These are phyloP conservation scores for Xylogone sp. DNA, from an alignment of 2,329 filamentous ascomycete genomes.

Conservation along the genomic window DNA sequence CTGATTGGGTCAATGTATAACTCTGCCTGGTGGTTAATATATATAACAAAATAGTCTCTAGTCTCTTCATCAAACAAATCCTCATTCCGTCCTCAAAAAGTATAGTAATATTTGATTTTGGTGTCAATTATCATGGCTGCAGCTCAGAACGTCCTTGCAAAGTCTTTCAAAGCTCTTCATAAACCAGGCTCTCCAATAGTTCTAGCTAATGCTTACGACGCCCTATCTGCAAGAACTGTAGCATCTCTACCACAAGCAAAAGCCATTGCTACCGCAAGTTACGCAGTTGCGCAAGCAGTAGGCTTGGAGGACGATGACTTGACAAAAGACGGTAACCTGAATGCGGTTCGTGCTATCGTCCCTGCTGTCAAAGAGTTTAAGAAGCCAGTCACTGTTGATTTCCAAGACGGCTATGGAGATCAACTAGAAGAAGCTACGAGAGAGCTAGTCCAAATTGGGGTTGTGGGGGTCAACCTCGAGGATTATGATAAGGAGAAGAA, in stretches of 20 bases:
- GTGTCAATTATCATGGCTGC: neutral
- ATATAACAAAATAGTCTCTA: no score
- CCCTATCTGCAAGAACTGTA: constrained; percentile 42
- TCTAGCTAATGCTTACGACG: constrained; percentile 54
- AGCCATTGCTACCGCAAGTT: constrained; percentile 23
- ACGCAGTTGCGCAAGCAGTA: constrained; percentile 42
- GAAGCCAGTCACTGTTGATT: constrained; percentile 51
- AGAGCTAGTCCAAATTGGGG: constrained; percentile 45
- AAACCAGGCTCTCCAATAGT: constrained; percentile 46
- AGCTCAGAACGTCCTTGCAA: constrained; percentile 16
- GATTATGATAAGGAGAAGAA: constrained; percentile 38
- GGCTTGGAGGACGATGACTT: constrained; percentile 46
- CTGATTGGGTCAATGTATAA: no score
- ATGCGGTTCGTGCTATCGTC: constrained; percentile 41
- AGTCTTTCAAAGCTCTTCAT: constrained; percentile 41
- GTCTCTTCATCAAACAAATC: no score
- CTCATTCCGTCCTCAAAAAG: no score
- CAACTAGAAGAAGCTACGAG: constrained; percentile 40
- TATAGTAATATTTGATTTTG: no score
- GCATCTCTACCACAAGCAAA: constrained; percentile 31
- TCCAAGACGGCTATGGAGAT: constrained; percentile 57
- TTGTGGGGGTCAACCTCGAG: constrained; percentile 56
- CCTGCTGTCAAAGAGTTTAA: constrained; percentile 34
- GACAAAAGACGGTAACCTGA: constrained; percentile 46
- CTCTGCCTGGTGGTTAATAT: no score